phyloP scores from a whole-genome alignment of 306 rosid genomes.

The Neltuma alba region DNA sequence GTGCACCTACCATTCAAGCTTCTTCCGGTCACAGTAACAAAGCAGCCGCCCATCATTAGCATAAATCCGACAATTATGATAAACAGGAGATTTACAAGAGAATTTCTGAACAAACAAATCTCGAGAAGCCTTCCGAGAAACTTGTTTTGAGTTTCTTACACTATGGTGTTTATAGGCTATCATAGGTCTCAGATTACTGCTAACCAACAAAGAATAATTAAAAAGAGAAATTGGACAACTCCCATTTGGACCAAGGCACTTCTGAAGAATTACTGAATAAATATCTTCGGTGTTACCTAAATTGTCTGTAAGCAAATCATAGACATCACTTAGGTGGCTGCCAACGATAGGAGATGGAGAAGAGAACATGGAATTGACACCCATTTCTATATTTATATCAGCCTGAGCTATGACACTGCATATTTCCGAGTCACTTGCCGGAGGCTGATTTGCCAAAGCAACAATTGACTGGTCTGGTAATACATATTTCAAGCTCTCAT shows the following conservation, averaged over 20 bases:
- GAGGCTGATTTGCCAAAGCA: slow-evolving; percentile 68
- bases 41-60: slow-evolving; percentile 96
- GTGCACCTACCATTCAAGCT: slow-evolving; percentile 88
- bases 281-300: slow-evolving; percentile 52
- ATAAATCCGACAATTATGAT: slow-evolving; percentile 92
- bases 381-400: slow-evolving; percentile 59
- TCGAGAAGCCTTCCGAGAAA: slow-evolving; percentile 73
- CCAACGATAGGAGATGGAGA: slow-evolving; percentile 79
- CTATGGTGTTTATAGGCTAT: slow-evolving; percentile 49
- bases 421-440: slow-evolving; percentile 49
- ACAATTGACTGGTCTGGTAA: slow-evolving; percentile 82
- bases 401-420: slow-evolving; percentile 54
- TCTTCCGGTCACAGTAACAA: slow-evolving; percentile 92
- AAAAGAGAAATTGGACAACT: slow-evolving; percentile 78
- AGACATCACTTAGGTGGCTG: slow-evolving; percentile 71
- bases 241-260: slow-evolving; percentile 81
- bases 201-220: slow-evolving; percentile 73
- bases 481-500: slow-evolving; percentile 88
- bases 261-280: slow-evolving; percentile 67
- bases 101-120: slow-evolving; percentile 85
- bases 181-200: slow-evolving; percentile 56
- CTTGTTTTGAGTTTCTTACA: slow-evolving; percentile 53
- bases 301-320: slow-evolving; percentile 58
- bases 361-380: slow-evolving; percentile 46
- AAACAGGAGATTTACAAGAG: slow-evolving; percentile 95